Base-by-base conservation (phyloP, 2,329 filamentous ascomycete species). In the Beauveria scarabaeidicola region DNA sequence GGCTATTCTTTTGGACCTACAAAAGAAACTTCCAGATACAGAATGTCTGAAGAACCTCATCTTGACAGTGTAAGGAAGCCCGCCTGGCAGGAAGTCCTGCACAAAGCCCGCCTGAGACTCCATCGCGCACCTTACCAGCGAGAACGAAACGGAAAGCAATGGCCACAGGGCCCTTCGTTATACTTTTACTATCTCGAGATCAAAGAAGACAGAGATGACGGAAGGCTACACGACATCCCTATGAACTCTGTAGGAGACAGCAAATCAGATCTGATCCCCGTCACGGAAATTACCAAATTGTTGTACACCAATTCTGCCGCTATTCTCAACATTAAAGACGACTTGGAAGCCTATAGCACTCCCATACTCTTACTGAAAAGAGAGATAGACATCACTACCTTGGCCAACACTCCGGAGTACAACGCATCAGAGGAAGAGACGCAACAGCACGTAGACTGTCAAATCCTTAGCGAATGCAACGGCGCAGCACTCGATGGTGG, bases 51-150 rank as follows among this genome's bases (percentile, higher is more conserved):
- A 29, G 11, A 11, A 21, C 11, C 41, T 6, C 10, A 25, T 27
- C 9, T 44, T 17, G 27, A 44, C 8, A 40, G 55, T 9, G 88
- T 74, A 73, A 86, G 74, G 78, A 82, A 78, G 64, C 79, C 91
- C 0, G 88, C 92, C 0, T 97, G 94, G 94, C 94, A 97, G 70
- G 93, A 99, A 70, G 91, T 96, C 44, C 87, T 97, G 62, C 92
- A 97, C 75, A 99, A 97, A 72, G 90, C 91, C 19, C 84, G 86
- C 43, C 85, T 97, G 13, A 90, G 91, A 61, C 78, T 99, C 11
- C 81, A 88, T 66, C 82, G 92, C 52, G 82, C 89, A 0, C 88
- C 86, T 52, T 43, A n/a, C 13, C 27, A 2, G 21, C 15, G 5
- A 40, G n/a, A 15, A 11, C 44, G 29, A 25, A 17, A 23, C 11